Base-by-base conservation (phyloP, 169 alveolate genomes). In the Perkinsus chesapeaki region DNA sequence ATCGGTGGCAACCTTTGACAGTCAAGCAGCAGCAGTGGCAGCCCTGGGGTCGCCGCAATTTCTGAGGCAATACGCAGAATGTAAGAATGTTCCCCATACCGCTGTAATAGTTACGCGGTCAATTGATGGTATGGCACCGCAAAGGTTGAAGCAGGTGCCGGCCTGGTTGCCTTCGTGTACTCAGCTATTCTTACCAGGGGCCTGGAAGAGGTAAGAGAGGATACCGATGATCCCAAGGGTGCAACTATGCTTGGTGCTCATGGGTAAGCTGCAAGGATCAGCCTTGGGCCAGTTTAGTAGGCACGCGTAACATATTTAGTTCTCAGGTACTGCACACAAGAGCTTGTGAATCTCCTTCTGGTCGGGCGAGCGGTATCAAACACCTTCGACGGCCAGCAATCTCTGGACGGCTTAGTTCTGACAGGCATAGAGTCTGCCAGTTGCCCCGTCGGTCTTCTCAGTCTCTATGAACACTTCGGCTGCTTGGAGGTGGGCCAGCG, bases 321-420 rank as follows among this genome's bases (percentile, higher is more conserved):
- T 73, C 94, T 47, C 93, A 95, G 96, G n/a, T 95, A 94, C 60
- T 95, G 96, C 92, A 92, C 82, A 37, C 96, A 95, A 73, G 96
- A 95, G 91, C 92, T 94, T 36, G 96, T 95, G 92, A 95, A 95
- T 48, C 91, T 95, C 19, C 93, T 94, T 1, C 93, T 95, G 48
- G 92, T 91, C 39, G 96, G 96, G 23, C 73, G 60, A 73, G 96
- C 96, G 20, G 94, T 91, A 31, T 94, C 95, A 47, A 95, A 94
- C 92, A 95, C 92, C 19, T 94, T 93, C 60, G 96, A 94, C 73
- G 95, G 95, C 92, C 39, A 73, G 31, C 82, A 34, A 20, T 27
- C 12, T 34, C 27, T 60, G 23, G 82, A 60, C 31, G 82, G 82
- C 31, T 34, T 60, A 3, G 27, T 34, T 16, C 23, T 60, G 31